Conservation (phyloP, 306 rosid species). For the Prunus fruticosa region DNA sequence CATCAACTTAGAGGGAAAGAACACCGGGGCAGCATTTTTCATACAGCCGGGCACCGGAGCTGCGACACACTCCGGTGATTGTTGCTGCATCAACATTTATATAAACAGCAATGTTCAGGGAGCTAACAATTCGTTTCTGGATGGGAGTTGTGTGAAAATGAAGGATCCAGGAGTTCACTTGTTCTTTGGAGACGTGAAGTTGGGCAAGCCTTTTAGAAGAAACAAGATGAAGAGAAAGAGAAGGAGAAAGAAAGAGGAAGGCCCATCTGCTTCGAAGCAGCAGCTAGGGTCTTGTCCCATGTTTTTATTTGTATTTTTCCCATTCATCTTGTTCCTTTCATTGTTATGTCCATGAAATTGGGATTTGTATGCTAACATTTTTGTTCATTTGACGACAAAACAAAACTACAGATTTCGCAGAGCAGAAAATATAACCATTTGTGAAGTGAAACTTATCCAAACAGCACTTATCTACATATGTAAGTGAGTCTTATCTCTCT, state of each 20-base stretch:
- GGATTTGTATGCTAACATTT: background rate
- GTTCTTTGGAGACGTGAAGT: constrained; percentile 31
- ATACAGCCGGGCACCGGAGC: background rate
- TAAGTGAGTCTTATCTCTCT: too few species aligned
- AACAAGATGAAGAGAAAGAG: background rate
- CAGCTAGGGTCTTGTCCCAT: background rate
- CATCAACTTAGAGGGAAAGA: constrained; percentile 28
- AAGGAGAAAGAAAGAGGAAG: background rate
- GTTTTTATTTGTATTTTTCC: constrained; percentile 7
- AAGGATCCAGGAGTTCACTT: constrained; percentile 50
- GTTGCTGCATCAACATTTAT: constrained; percentile 48
- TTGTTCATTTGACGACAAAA: background rate
- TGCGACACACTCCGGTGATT: constrained; percentile 17
- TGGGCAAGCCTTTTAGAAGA: background rate
- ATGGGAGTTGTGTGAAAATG: constrained; percentile 36
- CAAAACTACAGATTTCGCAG: too few species aligned
- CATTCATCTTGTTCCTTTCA: constrained; percentile 10
- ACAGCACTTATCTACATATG: too few species aligned
- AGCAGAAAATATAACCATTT: too few species aligned
- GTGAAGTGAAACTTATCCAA: too few species aligned
- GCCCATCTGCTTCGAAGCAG: background rate
- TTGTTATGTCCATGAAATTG: constrained; percentile 5
- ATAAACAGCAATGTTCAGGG: constrained; percentile 54
- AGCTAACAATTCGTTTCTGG: constrained; percentile 33
- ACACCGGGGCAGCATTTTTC: constrained; percentile 42